A percentile compares a stretch with the other conserved stretches of the same genome.
Evolutionary conservation across 176 grass and related monocot genomes (phyloP).

Genomic region (Guadua angustifolia): DNA sequence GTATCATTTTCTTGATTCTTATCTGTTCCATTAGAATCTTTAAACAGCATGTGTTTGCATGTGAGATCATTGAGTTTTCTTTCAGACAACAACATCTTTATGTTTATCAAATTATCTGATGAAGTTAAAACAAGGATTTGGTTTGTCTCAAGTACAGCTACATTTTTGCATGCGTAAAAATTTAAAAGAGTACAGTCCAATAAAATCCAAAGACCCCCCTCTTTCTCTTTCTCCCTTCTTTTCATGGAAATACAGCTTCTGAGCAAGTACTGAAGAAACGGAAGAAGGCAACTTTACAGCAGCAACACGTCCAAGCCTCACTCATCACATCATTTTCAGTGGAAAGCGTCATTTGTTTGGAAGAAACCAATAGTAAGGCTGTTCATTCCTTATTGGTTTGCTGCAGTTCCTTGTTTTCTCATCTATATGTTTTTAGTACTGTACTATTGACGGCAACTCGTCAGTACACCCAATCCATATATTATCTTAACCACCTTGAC

Average conservation of each 20-base stretch:
- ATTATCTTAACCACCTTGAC: slow-evolving; percentile 41
- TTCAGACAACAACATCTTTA: background rate
- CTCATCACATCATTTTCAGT: slow-evolving; percentile 55
- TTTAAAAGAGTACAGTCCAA: slow-evolving; percentile 4
- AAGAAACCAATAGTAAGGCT: slow-evolving; percentile 42
- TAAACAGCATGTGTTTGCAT: background rate
- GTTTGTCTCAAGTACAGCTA: background rate
- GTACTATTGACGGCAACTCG: slow-evolving; percentile 32
- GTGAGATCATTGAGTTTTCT: background rate
- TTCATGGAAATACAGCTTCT: slow-evolving; percentile 21
- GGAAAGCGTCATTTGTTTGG: slow-evolving; percentile 38
- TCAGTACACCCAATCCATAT: slow-evolving; percentile 41
- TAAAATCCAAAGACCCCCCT: background rate
- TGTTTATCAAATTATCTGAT: background rate
- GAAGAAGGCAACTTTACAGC: background rate
- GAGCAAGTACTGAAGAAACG: background rate
- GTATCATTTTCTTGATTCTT: background rate
- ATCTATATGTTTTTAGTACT: slow-evolving; percentile 19
- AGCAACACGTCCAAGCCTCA: slow-evolving; percentile 27
- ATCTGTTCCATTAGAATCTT: background rate
- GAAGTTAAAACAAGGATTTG: slow-evolving; percentile 7
- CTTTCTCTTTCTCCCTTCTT: no score
- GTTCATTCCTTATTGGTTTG: slow-evolving; percentile 9
- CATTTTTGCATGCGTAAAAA: background rate
- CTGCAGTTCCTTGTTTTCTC: slow-evolving; percentile 33